Conservation (phyloP, 2,329 filamentous ascomycete genomes). For the Saccharata proteae region DNA sequence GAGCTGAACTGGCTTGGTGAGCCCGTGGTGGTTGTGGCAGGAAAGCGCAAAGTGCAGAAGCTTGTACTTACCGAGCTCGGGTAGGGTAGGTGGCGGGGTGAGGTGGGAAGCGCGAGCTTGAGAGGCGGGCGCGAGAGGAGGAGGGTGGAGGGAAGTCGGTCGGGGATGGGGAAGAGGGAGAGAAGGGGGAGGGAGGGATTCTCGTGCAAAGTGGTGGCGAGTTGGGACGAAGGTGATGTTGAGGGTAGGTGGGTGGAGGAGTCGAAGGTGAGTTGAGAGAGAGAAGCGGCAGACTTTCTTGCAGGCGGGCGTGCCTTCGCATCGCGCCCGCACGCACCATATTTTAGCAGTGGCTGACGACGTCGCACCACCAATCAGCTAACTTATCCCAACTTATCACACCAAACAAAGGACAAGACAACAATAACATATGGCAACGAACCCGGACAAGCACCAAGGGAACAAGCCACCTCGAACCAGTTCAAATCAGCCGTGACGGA, state of each 20-base stretch:
- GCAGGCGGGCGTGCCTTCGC: too few relatives aligned
- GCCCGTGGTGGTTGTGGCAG: too few relatives aligned
- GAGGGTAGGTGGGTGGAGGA: neutral
- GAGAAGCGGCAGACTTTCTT: neutral
- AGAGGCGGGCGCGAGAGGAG: neutral
- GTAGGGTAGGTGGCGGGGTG: conserved; percentile 8
- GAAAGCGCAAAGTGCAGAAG: conserved; percentile 1
- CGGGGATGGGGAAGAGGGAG: conserved; percentile 5
- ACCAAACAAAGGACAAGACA: too few relatives aligned
- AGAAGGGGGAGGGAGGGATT: conserved; percentile 1
- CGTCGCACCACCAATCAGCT: too few relatives aligned
- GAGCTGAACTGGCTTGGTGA: too few relatives aligned
- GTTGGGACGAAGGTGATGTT: neutral
- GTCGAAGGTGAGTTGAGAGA: conserved; percentile 2
- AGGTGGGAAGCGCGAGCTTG: conserved; percentile 1
- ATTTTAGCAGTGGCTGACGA: too few relatives aligned
- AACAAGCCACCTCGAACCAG: too few relatives aligned
- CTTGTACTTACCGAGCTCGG: conserved; percentile 8
- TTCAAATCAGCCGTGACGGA: too few relatives aligned
- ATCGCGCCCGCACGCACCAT: too few relatives aligned
- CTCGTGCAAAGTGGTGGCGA: conserved; percentile 2
- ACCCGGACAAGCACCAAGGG: too few relatives aligned
- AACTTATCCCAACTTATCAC: too few relatives aligned
- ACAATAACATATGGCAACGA: too few relatives aligned
- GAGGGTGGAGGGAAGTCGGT: conserved; percentile 1